A percentile compares a stretch with the other conserved stretches of the same genome.
Conservation (phyloP, 2,329 filamentous ascomycete species). For the Monosporascus sp. region DNA sequence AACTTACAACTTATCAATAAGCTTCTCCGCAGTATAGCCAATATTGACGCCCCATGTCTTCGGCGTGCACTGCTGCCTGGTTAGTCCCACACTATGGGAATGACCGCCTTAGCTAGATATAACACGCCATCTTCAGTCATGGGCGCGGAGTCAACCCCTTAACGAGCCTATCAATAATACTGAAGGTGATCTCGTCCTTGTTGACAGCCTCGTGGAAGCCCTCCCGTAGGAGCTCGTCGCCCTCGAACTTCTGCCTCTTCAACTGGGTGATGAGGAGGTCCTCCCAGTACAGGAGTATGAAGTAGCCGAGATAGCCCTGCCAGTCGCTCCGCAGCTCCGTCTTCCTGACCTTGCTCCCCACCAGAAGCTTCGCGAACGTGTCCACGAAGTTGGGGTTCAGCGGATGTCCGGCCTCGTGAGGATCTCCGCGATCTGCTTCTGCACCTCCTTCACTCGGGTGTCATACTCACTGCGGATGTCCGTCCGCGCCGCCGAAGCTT, state of each 20-base stretch:
- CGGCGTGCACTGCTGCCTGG: slow-evolving; percentile 11
- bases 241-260: slow-evolving; percentile 37
- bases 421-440: slow-evolving; percentile 29
- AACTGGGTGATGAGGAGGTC: slow-evolving; percentile 33
- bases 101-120: slow-evolving; percentile 37
- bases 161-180: slow-evolving; percentile 40
- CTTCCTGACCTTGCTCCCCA: slow-evolving; percentile 22
- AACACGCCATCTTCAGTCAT: slow-evolving; percentile 42
- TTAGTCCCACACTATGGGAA: background rate
- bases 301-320: slow-evolving; percentile 37
- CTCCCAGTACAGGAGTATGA: slow-evolving; percentile 38
- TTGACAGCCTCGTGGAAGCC: slow-evolving; percentile 42
- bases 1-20: slow-evolving; percentile 22
- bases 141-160: slow-evolving; percentile 36
- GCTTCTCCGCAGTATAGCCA: slow-evolving; percentile 11
- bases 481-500: slow-evolving; percentile 31
- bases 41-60: slow-evolving; percentile 18
- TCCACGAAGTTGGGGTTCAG: slow-evolving; percentile 44
- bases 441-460: slow-evolving; percentile 33
- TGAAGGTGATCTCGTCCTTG: slow-evolving; percentile 36
- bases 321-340: slow-evolving; percentile 33
- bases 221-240: slow-evolving; percentile 44
- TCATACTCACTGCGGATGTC: slow-evolving; percentile 40
- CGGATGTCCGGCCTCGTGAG: slow-evolving; percentile 35
- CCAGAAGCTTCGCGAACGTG: slow-evolving; percentile 34